A percentile compares a stretch with the other conserved stretches of the same genome.
Evolutionary conservation across 2,329 filamentous ascomycete genomes (phyloP).

Genomic region (Phymatotrichopsis omnivora): DNA sequence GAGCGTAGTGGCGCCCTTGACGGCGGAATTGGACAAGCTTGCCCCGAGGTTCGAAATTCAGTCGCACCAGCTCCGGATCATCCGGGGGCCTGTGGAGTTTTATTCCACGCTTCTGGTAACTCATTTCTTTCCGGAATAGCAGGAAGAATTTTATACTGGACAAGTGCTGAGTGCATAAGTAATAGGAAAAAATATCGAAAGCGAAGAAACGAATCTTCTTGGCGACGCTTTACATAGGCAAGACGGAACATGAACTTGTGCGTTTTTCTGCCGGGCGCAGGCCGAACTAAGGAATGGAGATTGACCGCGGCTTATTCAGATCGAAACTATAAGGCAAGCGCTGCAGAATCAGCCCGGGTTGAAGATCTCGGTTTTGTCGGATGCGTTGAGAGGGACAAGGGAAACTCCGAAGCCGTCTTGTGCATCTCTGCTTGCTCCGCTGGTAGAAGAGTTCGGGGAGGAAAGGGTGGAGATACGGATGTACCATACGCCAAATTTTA

Average conservation of each 20-base stretch:
- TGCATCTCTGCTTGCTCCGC: constrained; percentile 73
- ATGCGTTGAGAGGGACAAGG: constrained; percentile 80
- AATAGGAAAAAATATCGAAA: constrained; percentile 64
- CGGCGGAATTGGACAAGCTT: constrained; percentile 71
- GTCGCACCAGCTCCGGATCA: constrained; percentile 67
- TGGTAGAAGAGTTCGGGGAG: constrained; percentile 74
- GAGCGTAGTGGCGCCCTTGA: constrained; percentile 45
- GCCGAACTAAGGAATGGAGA: not conserved
- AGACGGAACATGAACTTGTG: constrained; percentile 77
- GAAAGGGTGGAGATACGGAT: constrained; percentile 85
- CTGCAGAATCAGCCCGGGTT: constrained; percentile 64
- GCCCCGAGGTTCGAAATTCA: constrained; percentile 82
- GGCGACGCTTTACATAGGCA: constrained; percentile 95
- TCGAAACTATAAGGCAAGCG: constrained; percentile 65
- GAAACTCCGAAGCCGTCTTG: constrained; percentile 79
- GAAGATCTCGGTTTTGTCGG: constrained; percentile 78
- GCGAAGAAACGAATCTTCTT: constrained; percentile 76
- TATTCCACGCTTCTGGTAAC: constrained; percentile 79
- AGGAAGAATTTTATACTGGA: not conserved
- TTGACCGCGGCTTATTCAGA: constrained; percentile 38
- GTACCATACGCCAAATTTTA: constrained; percentile 96
- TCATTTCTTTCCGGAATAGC: constrained; percentile 6
- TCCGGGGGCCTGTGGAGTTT: constrained; percentile 76
- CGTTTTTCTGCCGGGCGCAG: constrained; percentile 27
- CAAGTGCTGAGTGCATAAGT: constrained; percentile 2